Evolutionary conservation across 352 stramenopile species (phyloP).

Genomic region (Hyphochytrium catenoides): DNA sequence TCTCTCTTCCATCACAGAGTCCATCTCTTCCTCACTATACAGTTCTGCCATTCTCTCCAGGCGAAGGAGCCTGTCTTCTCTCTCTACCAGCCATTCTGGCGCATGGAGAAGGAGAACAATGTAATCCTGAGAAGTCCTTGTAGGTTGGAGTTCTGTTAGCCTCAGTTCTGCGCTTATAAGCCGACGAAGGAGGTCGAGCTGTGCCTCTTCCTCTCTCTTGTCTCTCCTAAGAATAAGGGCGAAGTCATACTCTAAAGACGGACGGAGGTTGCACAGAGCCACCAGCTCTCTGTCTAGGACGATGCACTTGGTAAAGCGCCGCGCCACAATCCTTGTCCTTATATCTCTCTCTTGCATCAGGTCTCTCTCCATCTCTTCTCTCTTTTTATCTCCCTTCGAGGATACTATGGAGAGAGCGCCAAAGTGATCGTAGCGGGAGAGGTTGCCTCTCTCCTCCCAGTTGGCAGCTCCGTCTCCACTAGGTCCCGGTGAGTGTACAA

Average conservation of each 20-base stretch:
- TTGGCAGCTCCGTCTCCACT: no score
- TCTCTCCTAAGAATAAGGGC: conserved; percentile 21
- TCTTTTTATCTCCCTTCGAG: no score
- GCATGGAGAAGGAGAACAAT: conserved; percentile 26
- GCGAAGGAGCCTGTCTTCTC: conserved; percentile 29
- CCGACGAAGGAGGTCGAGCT: conserved; percentile 16
- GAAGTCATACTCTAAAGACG: conserved; percentile 29
- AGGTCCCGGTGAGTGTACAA: no score
- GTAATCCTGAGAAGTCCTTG: conserved; percentile 16
- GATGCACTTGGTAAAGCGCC: no score
- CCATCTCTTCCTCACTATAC: conserved; percentile 23
- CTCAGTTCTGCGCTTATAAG: conserved; percentile 21
- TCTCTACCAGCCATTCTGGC: conserved; percentile 24
- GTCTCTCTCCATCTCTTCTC: no score
- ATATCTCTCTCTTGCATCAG: no score
- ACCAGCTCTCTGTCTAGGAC: no score
- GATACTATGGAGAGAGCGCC: no score
- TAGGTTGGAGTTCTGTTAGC: conserved; percentile 25
- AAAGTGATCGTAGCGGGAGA: no score
- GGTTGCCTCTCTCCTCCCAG: no score
- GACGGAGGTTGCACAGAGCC: conserved; percentile 28
- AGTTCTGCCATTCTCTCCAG: conserved; percentile 32
- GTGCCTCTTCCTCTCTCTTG: conserved; percentile 9
- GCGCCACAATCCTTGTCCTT: no score
- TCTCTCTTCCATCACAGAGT: no score